Conservation (phyloP, 129 eudicot species). For the Oenanthe sinensis region DNA sequence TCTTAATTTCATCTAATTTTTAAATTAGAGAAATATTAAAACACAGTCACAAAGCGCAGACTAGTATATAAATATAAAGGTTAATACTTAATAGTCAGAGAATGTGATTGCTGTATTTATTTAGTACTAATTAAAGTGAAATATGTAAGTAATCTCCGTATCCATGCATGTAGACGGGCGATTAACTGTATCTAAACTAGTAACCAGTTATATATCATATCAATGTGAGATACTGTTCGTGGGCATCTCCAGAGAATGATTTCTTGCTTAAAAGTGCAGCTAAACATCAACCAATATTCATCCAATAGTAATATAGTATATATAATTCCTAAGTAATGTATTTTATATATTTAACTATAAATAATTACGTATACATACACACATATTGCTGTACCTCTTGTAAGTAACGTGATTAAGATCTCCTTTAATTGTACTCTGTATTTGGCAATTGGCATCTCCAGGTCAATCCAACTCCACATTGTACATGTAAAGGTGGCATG, state of each 20-base stretch:
- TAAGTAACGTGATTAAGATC: neutral
- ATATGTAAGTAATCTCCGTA: neutral
- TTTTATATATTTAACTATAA: neutral
- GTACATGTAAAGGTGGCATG: neutral
- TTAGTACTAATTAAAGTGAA: neutral
- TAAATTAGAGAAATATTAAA: no score
- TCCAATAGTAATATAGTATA: neutral
- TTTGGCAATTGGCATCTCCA: neutral
- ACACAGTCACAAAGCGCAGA: no score
- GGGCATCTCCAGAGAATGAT: slow-evolving; percentile 16
- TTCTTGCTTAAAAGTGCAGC: slow-evolving; percentile 24
- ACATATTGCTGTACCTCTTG: neutral
- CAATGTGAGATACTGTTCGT: slow-evolving; percentile 5
- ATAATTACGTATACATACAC: neutral
- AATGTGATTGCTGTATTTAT: neutral
- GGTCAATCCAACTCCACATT: neutral
- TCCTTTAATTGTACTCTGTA: neutral
- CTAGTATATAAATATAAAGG: no score
- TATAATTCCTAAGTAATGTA: neutral
- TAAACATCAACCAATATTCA: neutral
- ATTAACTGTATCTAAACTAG: slow-evolving; percentile 3
- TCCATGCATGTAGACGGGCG: slow-evolving; percentile 6
- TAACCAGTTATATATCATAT: neutral
- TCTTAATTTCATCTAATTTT: no score
- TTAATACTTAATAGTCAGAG: neutral